Percentiles rank a stretch among this genome's conserved stretches.
phyloP scores from a whole-genome alignment of 1,284 basidiomycete genomes.

The Ustilago xerochloae region DNA sequence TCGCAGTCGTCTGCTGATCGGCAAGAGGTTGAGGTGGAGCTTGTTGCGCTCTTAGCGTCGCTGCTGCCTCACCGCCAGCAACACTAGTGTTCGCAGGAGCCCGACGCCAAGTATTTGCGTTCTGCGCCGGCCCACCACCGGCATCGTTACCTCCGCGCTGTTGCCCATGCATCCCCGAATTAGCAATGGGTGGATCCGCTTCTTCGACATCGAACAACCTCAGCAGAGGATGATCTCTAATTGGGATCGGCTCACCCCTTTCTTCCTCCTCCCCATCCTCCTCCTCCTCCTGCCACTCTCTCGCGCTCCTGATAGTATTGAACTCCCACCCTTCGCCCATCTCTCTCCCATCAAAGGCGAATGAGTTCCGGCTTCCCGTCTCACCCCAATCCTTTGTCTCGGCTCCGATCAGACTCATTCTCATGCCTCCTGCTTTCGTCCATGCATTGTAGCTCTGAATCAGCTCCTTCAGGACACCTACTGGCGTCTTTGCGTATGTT shows the following conservation, averaged over 20 bases:
- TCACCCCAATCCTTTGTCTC: constrained; percentile 53
- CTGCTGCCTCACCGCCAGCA: not conserved
- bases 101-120: constrained; percentile 20
- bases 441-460: constrained; percentile 80
- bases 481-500: constrained; percentile 76
- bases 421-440: constrained; percentile 82
- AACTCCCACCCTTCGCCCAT: constrained; percentile 59
- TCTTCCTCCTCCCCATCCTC: constrained; percentile 14
- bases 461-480: constrained; percentile 80
- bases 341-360: constrained; percentile 54
- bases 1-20: not conserved
- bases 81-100: not conserved
- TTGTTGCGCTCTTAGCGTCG: constrained; percentile 17
- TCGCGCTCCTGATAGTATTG: constrained; percentile 29
- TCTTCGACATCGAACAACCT: constrained; percentile 51
- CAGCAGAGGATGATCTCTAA: constrained; percentile 56
- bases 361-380: constrained; percentile 52
- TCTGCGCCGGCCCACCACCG: no score
- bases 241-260: constrained; percentile 27
- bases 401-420: constrained; percentile 76
- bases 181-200: constrained; percentile 5
- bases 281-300: constrained; percentile 41
- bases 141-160: not conserved
- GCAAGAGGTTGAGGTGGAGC: constrained; percentile 8
- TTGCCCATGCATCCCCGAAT: constrained; percentile 17